A percentile compares a stretch with the other conserved stretches of the same genome.
These are phyloP conservation scores for Tetraselmis striata DNA, from an alignment of 139 green algal genomes.

Conservation along the genomic window DNA sequence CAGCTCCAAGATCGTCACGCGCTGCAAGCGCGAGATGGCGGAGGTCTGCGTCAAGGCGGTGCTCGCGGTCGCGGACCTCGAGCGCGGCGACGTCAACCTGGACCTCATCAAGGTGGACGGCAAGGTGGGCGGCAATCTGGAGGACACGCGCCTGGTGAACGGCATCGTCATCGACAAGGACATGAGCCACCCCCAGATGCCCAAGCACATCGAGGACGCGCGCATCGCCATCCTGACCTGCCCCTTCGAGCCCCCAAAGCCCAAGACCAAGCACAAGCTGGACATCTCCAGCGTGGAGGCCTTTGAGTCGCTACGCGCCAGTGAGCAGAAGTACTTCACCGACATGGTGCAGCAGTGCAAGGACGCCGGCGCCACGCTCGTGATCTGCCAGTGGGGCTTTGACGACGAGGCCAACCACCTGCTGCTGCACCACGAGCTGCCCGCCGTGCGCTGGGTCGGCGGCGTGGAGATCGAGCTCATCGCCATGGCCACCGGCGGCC, in stretches of 20 bases:
- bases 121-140: constrained; percentile 92
- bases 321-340: constrained; percentile 92
- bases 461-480: constrained; percentile 99
- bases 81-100: constrained; percentile 93
- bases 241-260: constrained; percentile 98
- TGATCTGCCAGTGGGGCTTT: constrained; percentile 99
- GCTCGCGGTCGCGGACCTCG: constrained; percentile 90
- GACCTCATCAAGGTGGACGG: constrained; percentile 99
- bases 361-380: constrained; percentile 70
- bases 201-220: constrained; percentile 73
- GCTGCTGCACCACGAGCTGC: constrained; percentile 87
- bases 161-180: constrained; percentile 99
- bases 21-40: constrained; percentile 89
- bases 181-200: constrained; percentile 94
- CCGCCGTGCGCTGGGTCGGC: constrained; percentile 91
- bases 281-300: constrained; percentile 98
- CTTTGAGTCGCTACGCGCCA: constrained; percentile 82
- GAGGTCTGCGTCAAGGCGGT: constrained; percentile 98
- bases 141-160: constrained; percentile 89
- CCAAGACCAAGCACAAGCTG: constrained; percentile 99
- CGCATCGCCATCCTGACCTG: constrained; percentile 96
- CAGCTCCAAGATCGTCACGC: constrained; percentile 98
- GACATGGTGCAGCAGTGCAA: constrained; percentile 99
- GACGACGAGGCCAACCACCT: constrained; percentile 99
- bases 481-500: constrained; percentile 92